phyloP scores from a whole-genome alignment of 2,329 filamentous ascomycete species.

The Sporothrix brunneoviolacea region DNA sequence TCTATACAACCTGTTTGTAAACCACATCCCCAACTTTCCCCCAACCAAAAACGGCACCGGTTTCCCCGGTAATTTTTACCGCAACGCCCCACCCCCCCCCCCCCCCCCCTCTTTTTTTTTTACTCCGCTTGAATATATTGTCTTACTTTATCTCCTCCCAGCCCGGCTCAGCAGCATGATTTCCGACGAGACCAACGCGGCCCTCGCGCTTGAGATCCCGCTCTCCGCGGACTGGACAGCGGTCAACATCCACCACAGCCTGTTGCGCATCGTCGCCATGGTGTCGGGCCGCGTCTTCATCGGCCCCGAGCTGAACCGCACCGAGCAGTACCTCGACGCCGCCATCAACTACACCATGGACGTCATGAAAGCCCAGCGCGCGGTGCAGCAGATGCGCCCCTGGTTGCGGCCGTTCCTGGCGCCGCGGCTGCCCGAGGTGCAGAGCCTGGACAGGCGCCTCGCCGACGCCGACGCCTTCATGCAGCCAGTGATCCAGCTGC shows the following conservation, averaged over 20 bases:
- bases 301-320: conserved; percentile 38
- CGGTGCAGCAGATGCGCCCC: conserved; percentile 23
- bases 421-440: conserved; percentile 28
- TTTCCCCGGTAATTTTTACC: too few relatives aligned
- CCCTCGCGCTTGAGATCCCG: conserved; percentile 30
- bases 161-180: conserved; percentile 30
- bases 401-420: conserved; percentile 31
- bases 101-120: too few relatives aligned
- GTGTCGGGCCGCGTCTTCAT: conserved; percentile 42
- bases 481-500: conserved; percentile 27
- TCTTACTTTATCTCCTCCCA: too few relatives aligned
- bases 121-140: too few relatives aligned
- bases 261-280: conserved; percentile 40
- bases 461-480: conserved; percentile 30
- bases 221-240: conserved; percentile 33
- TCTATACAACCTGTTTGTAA: too few relatives aligned
- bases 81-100: too few relatives aligned
- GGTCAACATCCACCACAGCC: conserved; percentile 32
- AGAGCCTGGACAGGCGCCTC: conserved; percentile 27
- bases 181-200: conserved; percentile 31
- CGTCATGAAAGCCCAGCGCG: conserved; percentile 30
- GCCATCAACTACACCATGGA: conserved; percentile 41
- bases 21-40: too few relatives aligned
- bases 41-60: too few relatives aligned
- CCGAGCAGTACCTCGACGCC: conserved; percentile 38